Evolutionary conservation across 352 stramenopile species (phyloP), one percentile per base, ranked within the genome.

Genomic region (Phytophthora sojae): DNA sequence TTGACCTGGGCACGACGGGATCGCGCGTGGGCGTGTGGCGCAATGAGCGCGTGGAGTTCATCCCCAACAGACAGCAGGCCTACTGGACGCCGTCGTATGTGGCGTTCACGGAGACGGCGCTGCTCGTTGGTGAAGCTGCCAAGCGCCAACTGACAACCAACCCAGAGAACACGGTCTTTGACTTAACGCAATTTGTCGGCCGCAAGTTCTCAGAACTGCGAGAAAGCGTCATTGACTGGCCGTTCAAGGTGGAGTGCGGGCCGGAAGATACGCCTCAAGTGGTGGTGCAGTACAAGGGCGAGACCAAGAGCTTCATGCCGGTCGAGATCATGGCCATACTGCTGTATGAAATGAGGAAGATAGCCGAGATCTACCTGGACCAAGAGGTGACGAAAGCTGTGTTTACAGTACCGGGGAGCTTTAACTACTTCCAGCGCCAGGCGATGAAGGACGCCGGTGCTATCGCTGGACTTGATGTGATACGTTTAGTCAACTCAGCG

Each of bases 181-280:
- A 9, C 42, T 11, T 42, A 3, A 14, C 14, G 12, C 35, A 44
- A 44, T n/a, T 44, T 6, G 6, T 44, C 35, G 35, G 35, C 35
- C 35, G 11, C 14, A 44, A 6, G 42, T 51, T 57, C 15, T 39
- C 39, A 35, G 57, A 56, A 32, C 42, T 64, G 57, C 42, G 3
- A 19, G 42, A 44, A 15, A 44, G 15, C 12, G 17, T 44, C 35
- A 49, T 4, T 15, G 6, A 23, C n/a, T 23, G 15, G 42, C 17
- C 42, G 42, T 49, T 49, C 11, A 23, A 21, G 42, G 42, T 12
- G 17, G 42, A 4, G 17, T 17, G 35, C 15, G 35, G 35, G 35
- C 12, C 12, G 6, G 35, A 44, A 6, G 35, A 44, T 44, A n/a
- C 4, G 2, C 12, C 35, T 15, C 35, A 44, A 15, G 35, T 44